These are phyloP conservation scores for Allomyces javanicus DNA, from an alignment of 192 early-diverging fungal species.

Conservation along the genomic window DNA sequence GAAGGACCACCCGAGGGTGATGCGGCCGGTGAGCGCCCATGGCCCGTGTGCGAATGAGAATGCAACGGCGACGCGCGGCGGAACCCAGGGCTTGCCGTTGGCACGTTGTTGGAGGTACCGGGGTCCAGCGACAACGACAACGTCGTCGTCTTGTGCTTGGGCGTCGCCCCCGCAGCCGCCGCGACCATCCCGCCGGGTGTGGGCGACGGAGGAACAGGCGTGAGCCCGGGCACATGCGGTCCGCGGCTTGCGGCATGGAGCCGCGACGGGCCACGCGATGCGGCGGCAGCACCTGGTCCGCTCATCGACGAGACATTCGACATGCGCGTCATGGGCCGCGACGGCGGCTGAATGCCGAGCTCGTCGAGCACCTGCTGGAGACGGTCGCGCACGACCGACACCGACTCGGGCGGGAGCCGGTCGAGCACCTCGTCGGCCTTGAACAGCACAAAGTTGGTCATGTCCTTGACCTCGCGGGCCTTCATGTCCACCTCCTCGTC, in stretches of 20 bases:
- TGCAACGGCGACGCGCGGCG: too few relatives aligned
- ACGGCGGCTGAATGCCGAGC: constrained; percentile 23
- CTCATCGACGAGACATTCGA: background rate
- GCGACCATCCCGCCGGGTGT: too few relatives aligned
- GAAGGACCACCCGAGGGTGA: too few relatives aligned
- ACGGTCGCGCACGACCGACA: constrained; percentile 4
- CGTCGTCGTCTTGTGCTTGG: too few relatives aligned
- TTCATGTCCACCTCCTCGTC: constrained; percentile 22
- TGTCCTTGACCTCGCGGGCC: constrained; percentile 21
- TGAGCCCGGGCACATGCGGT: background rate
- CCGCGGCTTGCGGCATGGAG: background rate
- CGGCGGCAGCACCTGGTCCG: background rate
- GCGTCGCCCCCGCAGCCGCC: too few relatives aligned
- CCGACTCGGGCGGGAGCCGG: constrained; percentile 14
- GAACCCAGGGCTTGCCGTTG: too few relatives aligned
- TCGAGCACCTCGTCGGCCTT: constrained; percentile 17
- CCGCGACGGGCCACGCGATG: background rate
- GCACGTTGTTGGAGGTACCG: too few relatives aligned
- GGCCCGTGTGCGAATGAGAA: too few relatives aligned
- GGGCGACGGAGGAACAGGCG: background rate
- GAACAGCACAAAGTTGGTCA: constrained; percentile 20
- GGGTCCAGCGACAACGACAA: too few relatives aligned
- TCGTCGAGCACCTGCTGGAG: constrained; percentile 12
- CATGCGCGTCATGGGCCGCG: constrained; percentile 19
- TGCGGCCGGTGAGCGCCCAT: too few relatives aligned